A percentile compares a stretch with the other conserved stretches of the same genome.
phyloP scores from a whole-genome alignment of 306 rosid species.

The Lathyrus oleraceus region DNA sequence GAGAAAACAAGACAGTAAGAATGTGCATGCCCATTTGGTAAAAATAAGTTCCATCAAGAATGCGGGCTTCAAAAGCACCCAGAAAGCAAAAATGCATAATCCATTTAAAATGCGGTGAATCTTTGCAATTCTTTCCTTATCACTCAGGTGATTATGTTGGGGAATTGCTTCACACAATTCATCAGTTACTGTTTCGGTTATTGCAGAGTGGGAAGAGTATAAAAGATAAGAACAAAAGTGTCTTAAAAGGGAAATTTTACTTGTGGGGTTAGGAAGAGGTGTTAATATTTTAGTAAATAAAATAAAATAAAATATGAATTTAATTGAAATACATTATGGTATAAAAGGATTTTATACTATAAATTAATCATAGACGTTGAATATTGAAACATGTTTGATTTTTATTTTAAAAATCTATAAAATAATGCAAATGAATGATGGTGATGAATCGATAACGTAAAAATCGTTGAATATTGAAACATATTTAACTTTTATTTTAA shows the following conservation, averaged over 20 bases:
- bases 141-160: slow-evolving; percentile 29
- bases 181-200: slow-evolving; percentile 8
- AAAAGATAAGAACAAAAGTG: slow-evolving; percentile 41
- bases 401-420: no score
- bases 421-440: no score
- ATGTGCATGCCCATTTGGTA: slow-evolving; percentile 62
- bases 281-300: no score
- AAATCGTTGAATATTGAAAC: no score
- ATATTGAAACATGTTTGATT: no score
- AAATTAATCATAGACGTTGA: no score
- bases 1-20: slow-evolving; percentile 57
- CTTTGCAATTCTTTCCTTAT: no score
- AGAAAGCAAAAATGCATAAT: slow-evolving; percentile 39
- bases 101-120: slow-evolving; percentile 40
- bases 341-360: no score
- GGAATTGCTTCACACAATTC: background rate
- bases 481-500: no score
- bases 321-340: no score
- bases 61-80: slow-evolving; percentile 47
- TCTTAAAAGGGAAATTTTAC: slow-evolving; percentile 40
- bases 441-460: no score
- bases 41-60: slow-evolving; percentile 73
- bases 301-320: no score
- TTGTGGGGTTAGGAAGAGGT: background rate
- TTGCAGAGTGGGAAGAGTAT: slow-evolving; percentile 31